A percentile compares a stretch with the other conserved stretches of the same genome.
Conservation (phyloP, 2,329 filamentous ascomycete genomes). For the Pseudogymnoascus sp. region DNA sequence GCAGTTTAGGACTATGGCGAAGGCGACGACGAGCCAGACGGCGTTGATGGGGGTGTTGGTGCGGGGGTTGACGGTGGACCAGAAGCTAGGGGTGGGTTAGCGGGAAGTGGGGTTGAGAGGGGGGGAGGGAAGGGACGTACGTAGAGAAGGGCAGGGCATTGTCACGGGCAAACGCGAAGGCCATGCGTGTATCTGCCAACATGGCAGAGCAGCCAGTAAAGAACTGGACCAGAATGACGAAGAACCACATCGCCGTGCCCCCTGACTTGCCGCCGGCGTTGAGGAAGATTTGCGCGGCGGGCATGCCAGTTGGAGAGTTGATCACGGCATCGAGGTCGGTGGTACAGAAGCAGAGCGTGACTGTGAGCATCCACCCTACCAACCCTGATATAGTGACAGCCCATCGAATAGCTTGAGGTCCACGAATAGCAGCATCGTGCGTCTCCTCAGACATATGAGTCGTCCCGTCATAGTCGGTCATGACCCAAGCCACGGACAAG, state of each 20-base stretch:
- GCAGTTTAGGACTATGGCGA: constrained; percentile 43
- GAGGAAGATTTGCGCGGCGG: constrained; percentile 51
- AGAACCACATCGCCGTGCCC: constrained; percentile 53
- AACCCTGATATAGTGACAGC: constrained; percentile 52
- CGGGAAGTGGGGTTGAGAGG: background rate
- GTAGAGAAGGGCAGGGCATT: constrained; percentile 51
- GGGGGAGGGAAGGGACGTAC: constrained; percentile 28
- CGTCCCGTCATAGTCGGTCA: constrained; percentile 61
- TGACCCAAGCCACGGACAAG: constrained; percentile 52
- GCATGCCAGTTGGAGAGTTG: constrained; percentile 49
- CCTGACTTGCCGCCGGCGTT: constrained; percentile 50
- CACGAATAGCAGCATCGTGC: constrained; percentile 52
- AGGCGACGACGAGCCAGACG: constrained; percentile 55
- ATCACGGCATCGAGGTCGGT: constrained; percentile 49
- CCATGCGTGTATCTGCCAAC: constrained; percentile 55
- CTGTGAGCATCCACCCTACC: constrained; percentile 53
- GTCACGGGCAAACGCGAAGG: constrained; percentile 53
- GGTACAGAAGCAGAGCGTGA: constrained; percentile 57
- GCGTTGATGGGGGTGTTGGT: constrained; percentile 54
- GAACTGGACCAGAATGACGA: constrained; percentile 55
- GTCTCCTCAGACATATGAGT: constrained; percentile 63
- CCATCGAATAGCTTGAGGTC: constrained; percentile 49
- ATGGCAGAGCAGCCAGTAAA: constrained; percentile 58
- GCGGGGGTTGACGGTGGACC: constrained; percentile 41
- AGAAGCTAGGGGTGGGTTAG: constrained; percentile 32